These are phyloP conservation scores for Aureobasidium lini DNA, from an alignment of 2,329 filamentous ascomycete genomes.

Conservation along the genomic window DNA sequence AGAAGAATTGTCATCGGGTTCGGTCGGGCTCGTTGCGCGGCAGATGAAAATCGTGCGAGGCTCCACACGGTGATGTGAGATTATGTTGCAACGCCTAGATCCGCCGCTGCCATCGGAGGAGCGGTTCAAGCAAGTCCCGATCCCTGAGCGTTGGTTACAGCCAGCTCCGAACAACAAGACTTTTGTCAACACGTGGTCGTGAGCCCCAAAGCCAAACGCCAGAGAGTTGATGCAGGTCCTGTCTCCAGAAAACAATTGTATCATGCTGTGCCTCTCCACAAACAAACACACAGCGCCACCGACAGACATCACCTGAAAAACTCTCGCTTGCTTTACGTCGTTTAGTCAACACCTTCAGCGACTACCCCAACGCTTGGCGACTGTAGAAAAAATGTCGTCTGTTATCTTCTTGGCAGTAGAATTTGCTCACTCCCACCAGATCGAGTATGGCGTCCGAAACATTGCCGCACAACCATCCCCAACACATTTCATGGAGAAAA, in stretches of 20 bases:
- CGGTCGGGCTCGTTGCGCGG: not conserved
- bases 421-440: slow-evolving; percentile 10
- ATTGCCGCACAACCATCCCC: slow-evolving; percentile 11
- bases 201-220: slow-evolving; percentile 5
- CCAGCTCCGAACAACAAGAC: not conserved
- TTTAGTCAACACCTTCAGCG: not conserved
- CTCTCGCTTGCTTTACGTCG: not conserved
- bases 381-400: not conserved
- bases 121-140: not conserved
- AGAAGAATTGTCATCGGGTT: slow-evolving; percentile 8
- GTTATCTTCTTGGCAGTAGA: slow-evolving; percentile 10
- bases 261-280: not conserved
- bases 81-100: slow-evolving; percentile 12
- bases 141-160: not conserved
- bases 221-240: slow-evolving; percentile 9
- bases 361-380: not conserved
- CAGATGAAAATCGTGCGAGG: slow-evolving; percentile 7
- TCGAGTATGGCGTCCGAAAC: slow-evolving; percentile 11
- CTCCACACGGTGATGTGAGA: slow-evolving; percentile 6
- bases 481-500: slow-evolving; percentile 2
- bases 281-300: slow-evolving; percentile 1
- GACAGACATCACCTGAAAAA: not conserved
- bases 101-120: slow-evolving; percentile 1
- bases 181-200: slow-evolving; percentile 1
- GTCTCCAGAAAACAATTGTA: not conserved